Conservation (phyloP, 768 basidiomycete genomes). For the Melanogaster broomeanus region DNA sequence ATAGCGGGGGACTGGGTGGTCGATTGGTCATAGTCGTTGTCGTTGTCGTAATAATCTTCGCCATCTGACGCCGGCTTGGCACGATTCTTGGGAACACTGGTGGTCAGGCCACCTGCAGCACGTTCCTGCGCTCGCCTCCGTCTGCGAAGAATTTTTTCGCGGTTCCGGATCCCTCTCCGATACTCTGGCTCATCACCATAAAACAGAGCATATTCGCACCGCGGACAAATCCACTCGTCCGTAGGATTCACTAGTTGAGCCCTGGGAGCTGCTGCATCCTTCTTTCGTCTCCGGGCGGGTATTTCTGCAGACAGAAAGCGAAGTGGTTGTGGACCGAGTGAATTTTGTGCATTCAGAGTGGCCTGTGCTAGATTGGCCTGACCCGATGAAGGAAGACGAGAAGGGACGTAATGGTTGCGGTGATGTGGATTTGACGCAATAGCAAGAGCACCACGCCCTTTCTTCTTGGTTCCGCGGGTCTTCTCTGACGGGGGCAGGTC, state of each 20-base stretch:
- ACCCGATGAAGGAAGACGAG: conserved; percentile 63
- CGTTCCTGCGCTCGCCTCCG: conserved; percentile 73
- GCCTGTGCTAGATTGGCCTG: conserved; percentile 40
- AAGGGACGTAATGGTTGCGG: conserved; percentile 90
- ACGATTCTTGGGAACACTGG: conserved; percentile 22
- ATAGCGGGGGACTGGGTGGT: conserved; percentile 2
- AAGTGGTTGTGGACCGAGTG: conserved; percentile 60
- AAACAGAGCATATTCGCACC: conserved; percentile 91
- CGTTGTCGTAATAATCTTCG: conserved; percentile 23
- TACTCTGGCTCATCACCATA: conserved; percentile 80
- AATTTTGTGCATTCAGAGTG: conserved; percentile 45
- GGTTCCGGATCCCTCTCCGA: conserved; percentile 61
- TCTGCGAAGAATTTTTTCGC: conserved; percentile 78
- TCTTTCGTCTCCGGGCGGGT: conserved; percentile 45
- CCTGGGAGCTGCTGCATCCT: conserved; percentile 26
- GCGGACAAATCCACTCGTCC: conserved; percentile 94
- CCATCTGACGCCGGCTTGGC: conserved; percentile 22
- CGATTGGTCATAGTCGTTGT: conserved; percentile 16
- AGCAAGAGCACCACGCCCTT: conserved; percentile 88
- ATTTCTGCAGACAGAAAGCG: conserved; percentile 72
- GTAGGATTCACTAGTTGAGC: conserved; percentile 52
- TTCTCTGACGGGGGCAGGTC: conserved; percentile 38
- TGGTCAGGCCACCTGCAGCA: conserved; percentile 41
- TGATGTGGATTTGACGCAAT: conserved; percentile 97
- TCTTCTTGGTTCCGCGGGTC: conserved; percentile 66